Evolutionary conservation across 2,329 filamentous ascomycete species (phyloP).

Genomic region (Penicillium sp.): DNA sequence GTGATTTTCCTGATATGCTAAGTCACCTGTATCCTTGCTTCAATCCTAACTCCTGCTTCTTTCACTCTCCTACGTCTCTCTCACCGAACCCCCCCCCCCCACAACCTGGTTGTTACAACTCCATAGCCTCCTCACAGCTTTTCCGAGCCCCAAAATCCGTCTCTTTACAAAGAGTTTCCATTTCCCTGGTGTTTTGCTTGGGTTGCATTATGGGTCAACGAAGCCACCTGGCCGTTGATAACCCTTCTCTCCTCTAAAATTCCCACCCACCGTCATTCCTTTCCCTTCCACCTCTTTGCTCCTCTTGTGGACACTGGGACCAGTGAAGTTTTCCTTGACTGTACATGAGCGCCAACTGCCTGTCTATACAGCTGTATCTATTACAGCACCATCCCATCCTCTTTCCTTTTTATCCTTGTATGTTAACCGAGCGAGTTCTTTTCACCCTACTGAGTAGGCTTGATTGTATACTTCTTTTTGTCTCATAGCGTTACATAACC

Average conservation of each 20-base stretch:
- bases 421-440: conserved; percentile 7
- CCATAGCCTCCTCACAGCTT: not conserved
- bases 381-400: not conserved
- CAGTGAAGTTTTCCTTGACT: conserved; percentile 12
- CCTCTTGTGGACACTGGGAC: not conserved
- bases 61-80: not conserved
- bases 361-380: conserved; percentile 9
- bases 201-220: not conserved
- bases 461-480: not conserved
- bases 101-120: not conserved
- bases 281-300: not conserved
- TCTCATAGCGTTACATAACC: not conserved
- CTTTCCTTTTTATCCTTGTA: conserved; percentile 7
- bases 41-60: not conserved
- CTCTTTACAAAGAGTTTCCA: not conserved
- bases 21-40: not conserved
- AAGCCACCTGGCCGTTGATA: not conserved
- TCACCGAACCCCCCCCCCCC: not conserved
- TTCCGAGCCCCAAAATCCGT: not conserved
- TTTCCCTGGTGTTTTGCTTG: not conserved
- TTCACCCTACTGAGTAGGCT: not conserved
- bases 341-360: conserved; percentile 24
- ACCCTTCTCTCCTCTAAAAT: not conserved
- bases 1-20: conserved; percentile 4
- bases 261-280: not conserved